Evolutionary conservation across 371 early-diverging fungal genomes (phyloP).

Genomic region (Mortierella sp.): DNA sequence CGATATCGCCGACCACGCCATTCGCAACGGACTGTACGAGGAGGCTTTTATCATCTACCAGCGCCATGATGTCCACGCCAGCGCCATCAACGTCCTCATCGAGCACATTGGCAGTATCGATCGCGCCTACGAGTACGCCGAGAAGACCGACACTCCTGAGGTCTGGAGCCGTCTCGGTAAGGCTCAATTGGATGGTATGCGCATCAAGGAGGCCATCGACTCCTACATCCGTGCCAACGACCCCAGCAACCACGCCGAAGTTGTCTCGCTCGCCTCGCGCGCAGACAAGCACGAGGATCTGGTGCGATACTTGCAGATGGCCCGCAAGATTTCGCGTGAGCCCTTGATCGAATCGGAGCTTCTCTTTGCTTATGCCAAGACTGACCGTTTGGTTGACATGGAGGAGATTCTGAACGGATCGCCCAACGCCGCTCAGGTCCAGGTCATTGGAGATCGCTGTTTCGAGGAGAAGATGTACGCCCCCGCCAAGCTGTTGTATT

Average conservation of each 20-base stretch:
- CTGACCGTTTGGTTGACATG: slow-evolving; percentile 89
- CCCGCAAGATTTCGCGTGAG: slow-evolving; percentile 93
- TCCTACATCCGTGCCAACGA: slow-evolving; percentile 97
- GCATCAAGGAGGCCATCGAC: slow-evolving; percentile 95
- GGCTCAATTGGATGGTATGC: slow-evolving; percentile 91
- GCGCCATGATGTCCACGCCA: slow-evolving; percentile 88
- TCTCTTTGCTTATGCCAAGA: slow-evolving; percentile 94
- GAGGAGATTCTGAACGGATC: slow-evolving; percentile 89
- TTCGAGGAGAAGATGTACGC: slow-evolving; percentile 92
- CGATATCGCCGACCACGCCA: slow-evolving; percentile 96
- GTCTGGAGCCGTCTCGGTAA: slow-evolving; percentile 97
- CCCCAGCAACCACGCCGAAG: slow-evolving; percentile 90
- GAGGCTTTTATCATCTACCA: slow-evolving; percentile 97
- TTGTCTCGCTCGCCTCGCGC: slow-evolving; percentile 83
- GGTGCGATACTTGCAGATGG: slow-evolving; percentile 93
- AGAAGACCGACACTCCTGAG: slow-evolving; percentile 86
- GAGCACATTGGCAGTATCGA: slow-evolving; percentile 93
- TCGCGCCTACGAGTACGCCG: slow-evolving; percentile 96
- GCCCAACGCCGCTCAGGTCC: slow-evolving; percentile 95
- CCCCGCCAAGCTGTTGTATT: slow-evolving; percentile 94
- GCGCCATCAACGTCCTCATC: slow-evolving; percentile 92
- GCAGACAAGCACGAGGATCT: slow-evolving; percentile 93
- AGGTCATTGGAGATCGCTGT: slow-evolving; percentile 95
- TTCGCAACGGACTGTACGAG: slow-evolving; percentile 90
- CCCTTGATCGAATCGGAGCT: slow-evolving; percentile 95